phyloP scores from a whole-genome alignment of 1,284 basidiomycete species.

The Phlebopus sp. region DNA sequence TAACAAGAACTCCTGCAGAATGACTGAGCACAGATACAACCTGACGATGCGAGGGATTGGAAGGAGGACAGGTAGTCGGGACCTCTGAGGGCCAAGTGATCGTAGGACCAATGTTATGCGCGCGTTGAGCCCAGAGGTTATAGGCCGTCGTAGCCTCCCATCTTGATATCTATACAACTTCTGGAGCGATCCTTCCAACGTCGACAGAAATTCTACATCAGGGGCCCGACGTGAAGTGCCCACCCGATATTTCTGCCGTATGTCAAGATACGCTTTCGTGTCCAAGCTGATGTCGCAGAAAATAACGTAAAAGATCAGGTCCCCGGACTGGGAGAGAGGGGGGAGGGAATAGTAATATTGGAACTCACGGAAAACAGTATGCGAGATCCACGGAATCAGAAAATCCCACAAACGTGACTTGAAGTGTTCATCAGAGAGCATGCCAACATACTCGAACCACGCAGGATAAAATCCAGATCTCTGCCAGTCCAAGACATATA shows the following conservation, averaged over 20 bases:
- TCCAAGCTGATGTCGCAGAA: neutral
- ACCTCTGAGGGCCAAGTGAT: no score
- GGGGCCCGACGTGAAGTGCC: neutral
- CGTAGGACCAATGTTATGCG: no score
- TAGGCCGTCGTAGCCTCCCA: no score
- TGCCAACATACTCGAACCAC: constrained; percentile 19
- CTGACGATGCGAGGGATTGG: no score
- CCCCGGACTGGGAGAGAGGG: no score
- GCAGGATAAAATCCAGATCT: constrained; percentile 19
- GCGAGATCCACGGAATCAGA: neutral
- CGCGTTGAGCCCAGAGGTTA: no score
- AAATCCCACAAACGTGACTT: neutral
- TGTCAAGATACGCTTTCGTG: neutral
- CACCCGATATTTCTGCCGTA: neutral
- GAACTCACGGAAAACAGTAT: neutral
- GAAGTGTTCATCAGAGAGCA: neutral
- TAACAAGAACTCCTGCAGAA: no score
- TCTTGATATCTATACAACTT: no score
- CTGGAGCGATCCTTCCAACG: no score
- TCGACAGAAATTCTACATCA: neutral
- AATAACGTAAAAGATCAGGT: neutral
- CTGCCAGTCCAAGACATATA: constrained; percentile 26
- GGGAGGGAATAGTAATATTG: no score
- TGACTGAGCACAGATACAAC: no score
- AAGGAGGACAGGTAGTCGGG: no score